These are phyloP conservation scores for Cyberlindnera lachancei DNA, from an alignment of 805 yeast genomes.

Conservation along the genomic window DNA sequence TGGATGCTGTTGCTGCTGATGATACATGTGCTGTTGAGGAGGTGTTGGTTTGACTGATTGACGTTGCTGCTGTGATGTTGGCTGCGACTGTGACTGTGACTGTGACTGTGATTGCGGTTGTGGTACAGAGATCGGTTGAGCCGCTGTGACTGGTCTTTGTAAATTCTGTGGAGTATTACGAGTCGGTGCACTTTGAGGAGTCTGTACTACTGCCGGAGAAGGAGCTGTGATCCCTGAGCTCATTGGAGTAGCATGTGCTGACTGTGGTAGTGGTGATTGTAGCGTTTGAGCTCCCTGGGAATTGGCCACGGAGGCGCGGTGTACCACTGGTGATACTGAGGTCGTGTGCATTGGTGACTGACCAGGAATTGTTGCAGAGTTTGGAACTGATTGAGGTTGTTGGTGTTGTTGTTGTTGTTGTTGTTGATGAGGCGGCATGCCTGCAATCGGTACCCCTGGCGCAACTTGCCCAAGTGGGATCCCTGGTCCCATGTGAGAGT, in stretches of 20 bases:
- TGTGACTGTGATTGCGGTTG: too few species aligned
- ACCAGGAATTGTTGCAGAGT: not conserved
- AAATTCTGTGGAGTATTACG: conserved; percentile 3
- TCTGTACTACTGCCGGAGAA: conserved; percentile 9
- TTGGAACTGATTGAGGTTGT: not conserved
- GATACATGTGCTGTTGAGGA: not conserved
- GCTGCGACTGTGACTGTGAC: conserved; percentile 2
- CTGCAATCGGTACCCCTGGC: not conserved
- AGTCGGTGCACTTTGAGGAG: conserved; percentile 1
- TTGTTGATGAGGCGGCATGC: conserved; percentile 1
- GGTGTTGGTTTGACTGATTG: not conserved
- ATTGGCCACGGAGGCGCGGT: conserved; percentile 1
- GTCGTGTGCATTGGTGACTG: conserved; percentile 1
- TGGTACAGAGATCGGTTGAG: too few species aligned
- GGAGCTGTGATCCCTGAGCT: conserved; percentile 9
- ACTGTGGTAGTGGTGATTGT: conserved; percentile 19
- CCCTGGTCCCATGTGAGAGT: not conserved
- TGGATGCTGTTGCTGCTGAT: not conserved
- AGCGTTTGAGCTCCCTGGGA: conserved; percentile 8
- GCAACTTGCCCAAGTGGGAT: not conserved
- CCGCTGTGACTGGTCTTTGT: not conserved
- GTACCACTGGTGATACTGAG: conserved; percentile 1
- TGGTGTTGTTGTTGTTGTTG: conserved; percentile 1
- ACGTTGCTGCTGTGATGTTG: conserved; percentile 4
- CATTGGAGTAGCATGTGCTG: conserved; percentile 12